Conservation (phyloP, 2,329 filamentous ascomycete genomes). For the Colletotrichum navitas region DNA sequence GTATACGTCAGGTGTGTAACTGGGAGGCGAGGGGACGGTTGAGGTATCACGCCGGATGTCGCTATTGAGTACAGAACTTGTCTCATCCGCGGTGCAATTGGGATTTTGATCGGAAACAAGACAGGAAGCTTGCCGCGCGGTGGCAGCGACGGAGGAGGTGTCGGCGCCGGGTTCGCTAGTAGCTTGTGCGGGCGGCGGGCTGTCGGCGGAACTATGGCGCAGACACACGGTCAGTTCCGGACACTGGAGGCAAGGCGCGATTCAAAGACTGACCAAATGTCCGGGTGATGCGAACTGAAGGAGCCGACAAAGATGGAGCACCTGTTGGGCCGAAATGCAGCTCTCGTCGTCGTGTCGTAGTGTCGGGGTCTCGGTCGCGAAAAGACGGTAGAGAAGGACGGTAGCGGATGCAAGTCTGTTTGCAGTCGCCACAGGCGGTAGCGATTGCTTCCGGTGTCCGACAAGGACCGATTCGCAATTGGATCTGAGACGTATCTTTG, state of each 20-base stretch:
- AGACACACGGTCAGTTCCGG: conserved; percentile 14
- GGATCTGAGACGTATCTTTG: background rate
- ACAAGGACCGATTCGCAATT: background rate
- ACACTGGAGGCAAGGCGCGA: background rate
- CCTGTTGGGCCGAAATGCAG: background rate
- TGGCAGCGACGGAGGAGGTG: conserved; percentile 9
- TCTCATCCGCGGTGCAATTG: background rate
- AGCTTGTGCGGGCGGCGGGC: conserved; percentile 8
- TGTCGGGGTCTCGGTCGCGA: conserved; percentile 14
- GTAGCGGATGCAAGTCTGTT: conserved; percentile 16
- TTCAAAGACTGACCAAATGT: conserved; percentile 4
- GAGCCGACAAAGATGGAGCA: background rate
- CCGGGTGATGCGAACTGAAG: no score
- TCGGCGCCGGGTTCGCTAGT: conserved; percentile 13
- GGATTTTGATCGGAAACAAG: background rate
- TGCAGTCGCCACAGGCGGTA: conserved; percentile 7
- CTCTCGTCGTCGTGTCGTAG: conserved; percentile 4
- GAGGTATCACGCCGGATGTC: conserved; percentile 24
- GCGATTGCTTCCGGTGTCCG: background rate
- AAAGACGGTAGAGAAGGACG: background rate
- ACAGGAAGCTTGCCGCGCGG: background rate
- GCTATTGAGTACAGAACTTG: background rate
- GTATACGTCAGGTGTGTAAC: conserved; percentile 16
- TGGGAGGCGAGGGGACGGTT: conserved; percentile 16
- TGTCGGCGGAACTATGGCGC: conserved; percentile 10